Conservation (phyloP, 2,329 filamentous ascomycete species). For the Xylariaceae sp. region DNA sequence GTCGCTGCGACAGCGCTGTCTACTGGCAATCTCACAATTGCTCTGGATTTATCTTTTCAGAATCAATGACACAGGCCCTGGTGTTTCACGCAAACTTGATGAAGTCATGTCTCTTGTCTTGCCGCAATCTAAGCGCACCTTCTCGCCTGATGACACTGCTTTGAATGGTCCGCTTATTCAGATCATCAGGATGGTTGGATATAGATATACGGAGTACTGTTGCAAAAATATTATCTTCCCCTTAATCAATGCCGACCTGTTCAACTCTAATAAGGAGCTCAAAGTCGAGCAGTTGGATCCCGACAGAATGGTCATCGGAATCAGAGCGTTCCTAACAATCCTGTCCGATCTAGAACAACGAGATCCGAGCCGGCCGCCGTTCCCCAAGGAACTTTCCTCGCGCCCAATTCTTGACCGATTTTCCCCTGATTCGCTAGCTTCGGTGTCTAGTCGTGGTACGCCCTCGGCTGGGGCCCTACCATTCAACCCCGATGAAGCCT, state of each 20-base stretch:
- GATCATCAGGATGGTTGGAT: constrained; percentile 90
- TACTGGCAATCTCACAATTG: constrained; percentile 85
- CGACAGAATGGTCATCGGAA: constrained; percentile 95
- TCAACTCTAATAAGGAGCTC: constrained; percentile 68
- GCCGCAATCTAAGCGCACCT: constrained; percentile 72
- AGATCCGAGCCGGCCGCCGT: constrained; percentile 72
- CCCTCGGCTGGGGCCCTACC: constrained; percentile 27
- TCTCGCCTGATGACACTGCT: constrained; percentile 76
- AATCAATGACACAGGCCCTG: constrained; percentile 64
- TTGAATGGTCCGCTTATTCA: constrained; percentile 89
- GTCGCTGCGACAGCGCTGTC: constrained; percentile 67
- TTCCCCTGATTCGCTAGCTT: constrained; percentile 46
- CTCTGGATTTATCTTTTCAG: constrained; percentile 95
- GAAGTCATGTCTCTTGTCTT: constrained; percentile 84
- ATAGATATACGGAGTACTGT: constrained; percentile 88
- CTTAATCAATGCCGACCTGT: constrained; percentile 87
- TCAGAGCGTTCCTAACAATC: constrained; percentile 86
- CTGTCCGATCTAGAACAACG: constrained; percentile 89
- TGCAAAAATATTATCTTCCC: constrained; percentile 93
- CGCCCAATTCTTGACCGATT: constrained; percentile 41
- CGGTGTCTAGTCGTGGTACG: constrained; percentile 37
- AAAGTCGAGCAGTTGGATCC: constrained; percentile 92
- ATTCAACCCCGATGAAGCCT: constrained; percentile 53
- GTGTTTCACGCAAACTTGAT: constrained; percentile 74
- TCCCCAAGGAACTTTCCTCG: constrained; percentile 64